Conservation (phyloP, 164 flowering plant species). For the Stephania cephalantha region DNA sequence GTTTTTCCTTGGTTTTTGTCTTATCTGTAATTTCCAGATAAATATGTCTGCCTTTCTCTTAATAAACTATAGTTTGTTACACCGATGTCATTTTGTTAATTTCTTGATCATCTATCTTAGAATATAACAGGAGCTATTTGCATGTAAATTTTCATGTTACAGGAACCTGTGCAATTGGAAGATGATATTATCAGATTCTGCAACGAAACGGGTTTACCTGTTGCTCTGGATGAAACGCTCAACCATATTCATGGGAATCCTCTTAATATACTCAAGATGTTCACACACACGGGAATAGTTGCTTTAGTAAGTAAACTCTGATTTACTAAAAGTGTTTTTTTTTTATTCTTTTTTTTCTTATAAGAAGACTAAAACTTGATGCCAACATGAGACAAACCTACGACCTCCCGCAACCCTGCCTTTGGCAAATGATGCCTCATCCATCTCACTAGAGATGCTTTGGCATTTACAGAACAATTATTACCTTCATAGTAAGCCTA, state of each 20-base stretch:
- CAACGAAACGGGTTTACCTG: conserved; percentile 83
- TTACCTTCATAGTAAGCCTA: too few relatives aligned
- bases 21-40: not conserved
- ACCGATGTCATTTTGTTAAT: not conserved
- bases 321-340: not conserved
- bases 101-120: not conserved
- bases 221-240: conserved; percentile 88
- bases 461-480: too few relatives aligned
- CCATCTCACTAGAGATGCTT: too few relatives aligned
- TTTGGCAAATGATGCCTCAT: too few relatives aligned
- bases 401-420: too few relatives aligned
- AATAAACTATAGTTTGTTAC: not conserved
- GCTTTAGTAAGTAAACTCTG: conserved; percentile 64
- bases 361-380: too few relatives aligned
- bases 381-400: too few relatives aligned
- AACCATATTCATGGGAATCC: conserved; percentile 46
- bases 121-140: not conserved
- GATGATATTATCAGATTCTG: conserved; percentile 75
- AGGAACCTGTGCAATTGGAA: conserved; percentile 82
- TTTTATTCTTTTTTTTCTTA: too few relatives aligned
- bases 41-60: not conserved
- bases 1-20: not conserved
- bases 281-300: conserved; percentile 63
- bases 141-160: conserved; percentile 15
- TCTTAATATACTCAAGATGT: conserved; percentile 48